phyloP scores from a whole-genome alignment of 2,329 filamentous ascomycete genomes.

The Cytospora paraplurivora region DNA sequence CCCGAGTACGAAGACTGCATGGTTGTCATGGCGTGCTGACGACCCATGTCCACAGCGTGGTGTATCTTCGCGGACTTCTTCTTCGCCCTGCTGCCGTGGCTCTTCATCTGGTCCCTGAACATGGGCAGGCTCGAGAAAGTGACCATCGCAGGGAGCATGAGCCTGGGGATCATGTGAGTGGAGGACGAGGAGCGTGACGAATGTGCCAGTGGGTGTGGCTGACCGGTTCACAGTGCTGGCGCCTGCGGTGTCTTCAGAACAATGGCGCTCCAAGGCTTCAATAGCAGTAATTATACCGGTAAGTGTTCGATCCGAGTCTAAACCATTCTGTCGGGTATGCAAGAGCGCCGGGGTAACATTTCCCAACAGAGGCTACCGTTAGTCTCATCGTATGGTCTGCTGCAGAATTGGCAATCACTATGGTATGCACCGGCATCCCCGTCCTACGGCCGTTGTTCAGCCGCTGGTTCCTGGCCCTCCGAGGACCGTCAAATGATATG shows the following conservation, averaged over 20 bases:
- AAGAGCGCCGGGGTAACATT: background rate
- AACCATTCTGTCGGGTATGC: too few species aligned
- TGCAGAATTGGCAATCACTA: conserved; percentile 39
- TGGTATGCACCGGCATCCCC: conserved; percentile 41
- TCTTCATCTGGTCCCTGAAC: conserved; percentile 44
- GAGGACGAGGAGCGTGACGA: background rate
- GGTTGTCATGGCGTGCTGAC: background rate
- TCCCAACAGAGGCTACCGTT: conserved; percentile 31
- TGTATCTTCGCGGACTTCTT: conserved; percentile 39
- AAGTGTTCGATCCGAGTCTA: conserved; percentile 9
- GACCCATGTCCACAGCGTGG: background rate
- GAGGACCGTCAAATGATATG: background rate
- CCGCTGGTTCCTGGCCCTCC: conserved; percentile 7
- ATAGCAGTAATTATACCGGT: conserved; percentile 37
- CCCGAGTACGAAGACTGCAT: background rate
- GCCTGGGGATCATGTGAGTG: conserved; percentile 43
- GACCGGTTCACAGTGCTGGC: conserved; percentile 31
- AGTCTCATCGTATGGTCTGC: conserved; percentile 40
- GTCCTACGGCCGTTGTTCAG: conserved; percentile 40
- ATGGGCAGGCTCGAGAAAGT: conserved; percentile 46
- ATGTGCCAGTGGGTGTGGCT: conserved; percentile 29
- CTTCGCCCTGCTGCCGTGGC: conserved; percentile 43
- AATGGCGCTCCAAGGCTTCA: conserved; percentile 33
- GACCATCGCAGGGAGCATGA: conserved; percentile 42
- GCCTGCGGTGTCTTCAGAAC: conserved; percentile 37